Evolutionary conservation across 1,284 basidiomycete genomes (phyloP), one percentile per base, ranked within the genome.

Genomic region (Irpex sp.): DNA sequence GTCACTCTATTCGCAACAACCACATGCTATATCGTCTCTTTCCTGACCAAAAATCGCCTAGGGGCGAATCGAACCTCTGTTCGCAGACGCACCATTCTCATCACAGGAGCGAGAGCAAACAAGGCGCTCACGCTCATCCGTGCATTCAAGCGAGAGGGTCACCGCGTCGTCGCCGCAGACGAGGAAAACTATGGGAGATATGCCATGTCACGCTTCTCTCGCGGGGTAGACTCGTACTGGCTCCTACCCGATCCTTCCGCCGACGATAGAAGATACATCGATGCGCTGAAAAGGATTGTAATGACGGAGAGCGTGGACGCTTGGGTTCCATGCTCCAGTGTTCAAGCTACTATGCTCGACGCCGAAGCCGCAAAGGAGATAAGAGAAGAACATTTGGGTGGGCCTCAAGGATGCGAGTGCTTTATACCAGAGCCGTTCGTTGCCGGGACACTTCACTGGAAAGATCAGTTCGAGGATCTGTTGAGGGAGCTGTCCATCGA

Each of bases 311-410:
- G 44, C 38, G 63, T 68, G 58, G 62, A 65, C 47, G 49, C 57
- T 6, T 68, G 67, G 67, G 61, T 68, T 6, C 67, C 67, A 31
- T 67, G 66, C 47, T 68, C 67, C 4, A 65, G 64, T 59, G 64
- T 67, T 11, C 63, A 64, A 17, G 64, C 62, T 3, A 67, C 67
- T 9, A 65, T 67, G 62, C 44, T 62, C 31, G 67, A 68, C 51
- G 55, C 67, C 4, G 67, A 67, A 21, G 62, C 60, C 2, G 67
- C 67, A 17, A 38, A 40, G 17, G 47, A 63, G 38, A 65, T 68
- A 31, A 47, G 40, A 4, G 60, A 57, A 31, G 56, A 56, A 5
- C 4, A 21, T 3, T 40, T 62, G 0, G 65, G 59, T 13, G 62
- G 54, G 8, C 6, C n/a, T 13, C n/a, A 17, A 4, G 55, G 55